Evolutionary conservation across 495 filamentous ascomycete species (phyloP).

Genomic region (Clohesyomyces aquaticus): DNA sequence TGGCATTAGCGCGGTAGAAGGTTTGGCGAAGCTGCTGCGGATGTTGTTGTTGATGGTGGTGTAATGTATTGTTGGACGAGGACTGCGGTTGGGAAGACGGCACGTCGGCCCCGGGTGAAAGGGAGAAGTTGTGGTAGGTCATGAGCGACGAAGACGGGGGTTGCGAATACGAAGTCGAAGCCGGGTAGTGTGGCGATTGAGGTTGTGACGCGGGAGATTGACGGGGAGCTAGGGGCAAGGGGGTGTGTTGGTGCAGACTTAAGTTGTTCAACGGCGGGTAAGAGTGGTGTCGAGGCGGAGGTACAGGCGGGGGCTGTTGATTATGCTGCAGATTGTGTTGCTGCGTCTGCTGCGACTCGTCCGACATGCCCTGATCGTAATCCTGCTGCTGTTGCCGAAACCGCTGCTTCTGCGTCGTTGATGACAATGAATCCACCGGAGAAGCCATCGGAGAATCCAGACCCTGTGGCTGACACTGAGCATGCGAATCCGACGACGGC

Average conservation of each 20-base stretch:
- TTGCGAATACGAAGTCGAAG: background rate
- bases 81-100: background rate
- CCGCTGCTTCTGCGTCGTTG: constrained; percentile 8
- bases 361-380: background rate
- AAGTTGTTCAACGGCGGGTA: background rate
- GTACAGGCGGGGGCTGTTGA: constrained; percentile 19
- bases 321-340: constrained; percentile 20
- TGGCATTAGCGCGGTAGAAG: background rate
- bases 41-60: constrained; percentile 1
- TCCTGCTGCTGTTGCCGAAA: constrained; percentile 6
- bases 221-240: background rate
- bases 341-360: background rate
- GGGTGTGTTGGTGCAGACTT: too few species aligned
- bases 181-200: constrained; percentile 2
- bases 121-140: background rate
- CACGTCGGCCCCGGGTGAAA: background rate
- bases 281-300: background rate
- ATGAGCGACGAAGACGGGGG: background rate
- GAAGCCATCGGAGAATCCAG: constrained; percentile 23
- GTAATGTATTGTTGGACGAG: background rate
- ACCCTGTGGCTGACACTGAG: constrained; percentile 28
- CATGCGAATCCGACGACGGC: too few species aligned
- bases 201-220: background rate
- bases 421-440: constrained; percentile 11
- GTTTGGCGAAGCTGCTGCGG: background rate